phyloP scores from a whole-genome alignment of 148 eudicot genomes.

The Silene uniflora region DNA sequence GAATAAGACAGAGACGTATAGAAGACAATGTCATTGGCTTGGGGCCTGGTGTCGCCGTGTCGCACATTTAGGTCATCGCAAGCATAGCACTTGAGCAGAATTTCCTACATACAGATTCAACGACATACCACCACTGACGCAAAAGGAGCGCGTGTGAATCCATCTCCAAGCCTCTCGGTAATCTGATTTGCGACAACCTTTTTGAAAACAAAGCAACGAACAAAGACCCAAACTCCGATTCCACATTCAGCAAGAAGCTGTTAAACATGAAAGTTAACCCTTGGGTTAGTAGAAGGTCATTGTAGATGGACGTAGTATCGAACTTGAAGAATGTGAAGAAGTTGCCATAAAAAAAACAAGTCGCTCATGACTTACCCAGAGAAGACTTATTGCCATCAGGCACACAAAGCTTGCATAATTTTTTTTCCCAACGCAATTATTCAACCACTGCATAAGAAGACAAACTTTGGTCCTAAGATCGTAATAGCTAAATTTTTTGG shows the following conservation, averaged over 20 bases:
- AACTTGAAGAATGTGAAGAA: background rate
- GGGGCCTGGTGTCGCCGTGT: background rate
- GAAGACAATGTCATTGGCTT: background rate
- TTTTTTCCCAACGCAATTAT: slow-evolving; percentile 90
- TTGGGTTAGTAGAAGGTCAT: background rate
- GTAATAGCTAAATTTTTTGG: background rate
- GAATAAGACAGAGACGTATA: background rate
- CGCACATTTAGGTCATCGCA: background rate
- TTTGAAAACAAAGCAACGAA: slow-evolving; percentile 66
- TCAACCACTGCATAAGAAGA: slow-evolving; percentile 77
- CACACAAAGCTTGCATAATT: slow-evolving; percentile 76
- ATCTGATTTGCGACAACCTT: slow-evolving; percentile 58
- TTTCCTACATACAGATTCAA: slow-evolving; percentile 11
- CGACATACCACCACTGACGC: slow-evolving; percentile 76
- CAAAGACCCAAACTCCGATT: slow-evolving; percentile 78
- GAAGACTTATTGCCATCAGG: slow-evolving; percentile 83
- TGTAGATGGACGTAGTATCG: background rate
- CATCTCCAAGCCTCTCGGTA: slow-evolving; percentile 78
- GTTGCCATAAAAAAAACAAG: slow-evolving; percentile 4
- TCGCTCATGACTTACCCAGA: slow-evolving; percentile 59
- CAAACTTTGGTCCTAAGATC: background rate
- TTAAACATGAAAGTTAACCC: slow-evolving; percentile 1
- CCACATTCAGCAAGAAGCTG: slow-evolving; percentile 84
- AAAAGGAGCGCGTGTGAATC: slow-evolving; percentile 78
- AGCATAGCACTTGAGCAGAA: slow-evolving; percentile 6